Evolutionary conservation across 257 asterid genomes (phyloP), one percentile per base, ranked within the genome.

Genomic region (Voacanga thouarsii): DNA sequence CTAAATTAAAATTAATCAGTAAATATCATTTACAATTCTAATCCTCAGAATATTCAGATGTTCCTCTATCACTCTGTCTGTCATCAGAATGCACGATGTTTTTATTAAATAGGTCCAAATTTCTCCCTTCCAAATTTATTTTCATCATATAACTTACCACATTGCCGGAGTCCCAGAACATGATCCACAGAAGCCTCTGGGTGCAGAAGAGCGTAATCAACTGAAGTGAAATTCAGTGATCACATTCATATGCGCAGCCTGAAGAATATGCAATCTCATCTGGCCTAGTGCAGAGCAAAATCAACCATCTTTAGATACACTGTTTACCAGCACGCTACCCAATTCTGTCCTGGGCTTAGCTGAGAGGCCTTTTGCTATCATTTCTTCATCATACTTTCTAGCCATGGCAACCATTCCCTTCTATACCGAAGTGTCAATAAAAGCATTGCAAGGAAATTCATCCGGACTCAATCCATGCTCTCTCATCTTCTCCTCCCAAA

Each of bases 391-490:
- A 79, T 92, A 94, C 74, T 85, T 91, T 7, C 91, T 86, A 24
- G 97, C 97, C 91, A 86, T 82, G 77, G 88, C 96, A 72, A 91
- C 84, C 93, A 92, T 81, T 77, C 96, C 97, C 85, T 94, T 94
- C 81, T 92, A 91, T 74, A 94, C 79, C 81, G 92, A 83, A 82
- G 88, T 92, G 84, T 94, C 99, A 82, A 94, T 90, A 14, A 94
- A 43, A 74, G 97, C 99, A 89, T 89, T 88, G 75, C 91, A 94
- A 10, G 99, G 97, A 82, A 61, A 87, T 77, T 80, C 97, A 84
- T 92, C 94, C 0, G 98, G 99, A 88, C 98, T 90, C 83, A 87
- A 65, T 4, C 98, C 97, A 24, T 85, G 94, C 75, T 87, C 91
- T 75, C 50, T 80, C 91, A 94, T 89, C 86, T 90, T 94, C 82